These are phyloP conservation scores for Phaffomyces antillensis DNA, from an alignment of 805 yeast genomes.

Conservation along the genomic window DNA sequence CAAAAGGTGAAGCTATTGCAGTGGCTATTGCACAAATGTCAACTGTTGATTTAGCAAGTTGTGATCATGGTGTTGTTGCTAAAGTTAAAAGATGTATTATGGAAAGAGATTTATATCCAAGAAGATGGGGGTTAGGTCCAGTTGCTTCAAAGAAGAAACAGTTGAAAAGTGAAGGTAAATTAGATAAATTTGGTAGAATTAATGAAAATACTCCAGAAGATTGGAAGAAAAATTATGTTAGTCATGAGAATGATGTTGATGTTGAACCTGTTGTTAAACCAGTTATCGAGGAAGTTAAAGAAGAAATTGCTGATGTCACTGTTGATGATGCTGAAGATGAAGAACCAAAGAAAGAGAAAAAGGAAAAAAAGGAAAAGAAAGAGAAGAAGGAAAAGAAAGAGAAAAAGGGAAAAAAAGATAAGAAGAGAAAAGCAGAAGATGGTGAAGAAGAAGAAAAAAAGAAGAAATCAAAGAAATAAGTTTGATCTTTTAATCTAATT, in stretches of 20 bases:
- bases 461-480: conserved; percentile 37
- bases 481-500: neutral
- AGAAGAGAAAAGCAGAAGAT: conserved; percentile 47
- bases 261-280: conserved; percentile 46
- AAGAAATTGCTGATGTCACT: conserved; percentile 21
- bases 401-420: conserved; percentile 50
- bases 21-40: conserved; percentile 99
- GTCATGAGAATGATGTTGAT: conserved; percentile 55
- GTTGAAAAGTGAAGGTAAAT: conserved; percentile 93
- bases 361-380: conserved; percentile 46
- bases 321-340: conserved; percentile 22
- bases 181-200: conserved; percentile 90
- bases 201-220: conserved; percentile 90
- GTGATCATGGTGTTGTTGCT: conserved; percentile 98
- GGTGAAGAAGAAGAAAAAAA: conserved; percentile 44
- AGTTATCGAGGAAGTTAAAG: conserved; percentile 35
- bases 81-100: conserved; percentile 98
- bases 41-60: conserved; percentile 89
- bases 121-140: conserved; percentile 99
- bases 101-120: conserved; percentile 99
- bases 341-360: conserved; percentile 26
- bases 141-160: conserved; percentile 98
- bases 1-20: conserved; percentile 99
- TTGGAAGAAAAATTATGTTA: conserved; percentile 84
- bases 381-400: conserved; percentile 56